Evolutionary conservation across 371 early-diverging fungal genomes (phyloP).

Genomic region (Mucor sp.): DNA sequence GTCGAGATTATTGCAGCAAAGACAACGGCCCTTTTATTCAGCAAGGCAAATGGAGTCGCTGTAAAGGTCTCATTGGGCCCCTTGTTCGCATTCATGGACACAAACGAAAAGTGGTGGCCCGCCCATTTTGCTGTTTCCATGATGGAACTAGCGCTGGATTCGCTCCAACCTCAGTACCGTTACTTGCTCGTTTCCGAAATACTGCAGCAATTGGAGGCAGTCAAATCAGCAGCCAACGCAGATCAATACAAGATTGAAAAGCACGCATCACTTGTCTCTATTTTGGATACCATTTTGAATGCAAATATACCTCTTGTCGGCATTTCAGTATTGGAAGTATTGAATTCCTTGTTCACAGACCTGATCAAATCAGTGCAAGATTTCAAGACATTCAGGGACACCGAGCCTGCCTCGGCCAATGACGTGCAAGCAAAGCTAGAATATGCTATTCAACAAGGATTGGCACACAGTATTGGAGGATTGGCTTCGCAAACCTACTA

Average conservation of each 20-base stretch:
- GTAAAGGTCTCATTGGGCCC: constrained; percentile 53
- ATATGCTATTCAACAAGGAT: constrained; percentile 49
- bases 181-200: constrained; percentile 66
- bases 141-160: constrained; percentile 57
- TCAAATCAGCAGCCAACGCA: constrained; percentile 18
- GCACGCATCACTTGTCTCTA: constrained; percentile 59
- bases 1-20: constrained; percentile 41
- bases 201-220: constrained; percentile 58
- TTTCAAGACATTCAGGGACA: constrained; percentile 10
- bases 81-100: constrained; percentile 59
- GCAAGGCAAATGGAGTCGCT: constrained; percentile 41
- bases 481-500: constrained; percentile 84
- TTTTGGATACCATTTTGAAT: constrained; percentile 58
- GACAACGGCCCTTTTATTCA: constrained; percentile 32
- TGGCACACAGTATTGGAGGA: constrained; percentile 65
- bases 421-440: constrained; percentile 29
- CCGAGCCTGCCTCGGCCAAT: background rate
- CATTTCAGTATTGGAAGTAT: constrained; percentile 80
- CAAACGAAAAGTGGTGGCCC: constrained; percentile 62
- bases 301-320: constrained; percentile 66
- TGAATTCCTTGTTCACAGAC: constrained; percentile 69
- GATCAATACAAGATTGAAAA: constrained; percentile 38
- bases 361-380: constrained; percentile 53
- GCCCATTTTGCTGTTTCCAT: constrained; percentile 57
- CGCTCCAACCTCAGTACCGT: constrained; percentile 69